Conservation (phyloP, 257 asterid species). For the Capsicum pubescens region DNA sequence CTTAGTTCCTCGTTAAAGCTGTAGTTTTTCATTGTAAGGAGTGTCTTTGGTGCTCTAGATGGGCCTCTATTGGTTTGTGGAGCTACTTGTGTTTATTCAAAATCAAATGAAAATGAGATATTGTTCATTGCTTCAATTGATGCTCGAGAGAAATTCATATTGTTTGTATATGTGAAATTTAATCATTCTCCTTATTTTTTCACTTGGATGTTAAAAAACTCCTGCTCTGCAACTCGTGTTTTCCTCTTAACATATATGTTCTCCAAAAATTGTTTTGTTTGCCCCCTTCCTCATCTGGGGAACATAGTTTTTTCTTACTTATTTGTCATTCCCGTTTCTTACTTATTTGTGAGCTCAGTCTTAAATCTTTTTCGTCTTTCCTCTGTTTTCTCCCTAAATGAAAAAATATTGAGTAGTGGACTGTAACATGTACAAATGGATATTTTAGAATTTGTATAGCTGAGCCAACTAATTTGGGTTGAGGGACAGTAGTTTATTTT, state of each 20-base stretch:
- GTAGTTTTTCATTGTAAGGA: background rate
- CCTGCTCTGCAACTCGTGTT: background rate
- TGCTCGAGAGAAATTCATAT: background rate
- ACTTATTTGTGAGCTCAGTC: background rate
- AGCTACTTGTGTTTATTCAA: background rate
- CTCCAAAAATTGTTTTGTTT: background rate
- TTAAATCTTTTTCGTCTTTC: background rate
- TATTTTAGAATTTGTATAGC: background rate
- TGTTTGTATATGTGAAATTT: background rate
- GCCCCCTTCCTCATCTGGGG: background rate
- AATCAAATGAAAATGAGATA: background rate
- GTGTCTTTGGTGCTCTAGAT: background rate
- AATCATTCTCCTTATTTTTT: background rate
- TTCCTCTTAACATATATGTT: background rate
- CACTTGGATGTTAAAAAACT: background rate
- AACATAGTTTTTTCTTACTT: background rate
- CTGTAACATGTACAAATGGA: background rate
- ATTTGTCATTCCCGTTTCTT: background rate
- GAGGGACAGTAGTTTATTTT: background rate
- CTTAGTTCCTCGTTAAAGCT: background rate
- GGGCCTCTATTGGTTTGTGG: slow-evolving; percentile 9
- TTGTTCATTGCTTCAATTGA: background rate
- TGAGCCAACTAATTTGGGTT: background rate
- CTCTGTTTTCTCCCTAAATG: background rate
- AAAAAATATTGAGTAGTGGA: background rate